These are phyloP conservation scores for Selenicereus undatus DNA, from an alignment of 148 eudicot species.

Conservation along the genomic window DNA sequence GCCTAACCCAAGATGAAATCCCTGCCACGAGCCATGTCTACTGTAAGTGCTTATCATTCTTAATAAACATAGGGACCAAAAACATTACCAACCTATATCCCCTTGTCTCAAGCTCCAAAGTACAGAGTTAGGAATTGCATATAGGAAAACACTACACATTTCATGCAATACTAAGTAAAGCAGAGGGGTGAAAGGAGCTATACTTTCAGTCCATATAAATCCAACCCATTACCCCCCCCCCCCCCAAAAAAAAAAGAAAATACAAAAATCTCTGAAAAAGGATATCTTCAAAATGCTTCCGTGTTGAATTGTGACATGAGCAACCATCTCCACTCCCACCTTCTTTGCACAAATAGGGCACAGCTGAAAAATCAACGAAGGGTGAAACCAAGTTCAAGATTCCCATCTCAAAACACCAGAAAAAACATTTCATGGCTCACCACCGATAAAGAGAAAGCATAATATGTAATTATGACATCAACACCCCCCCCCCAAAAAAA, in stretches of 20 bases:
- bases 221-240: not conserved
- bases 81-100: too few species aligned
- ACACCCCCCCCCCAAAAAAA: not conserved
- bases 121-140: not conserved
- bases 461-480: not conserved
- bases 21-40: too few species aligned
- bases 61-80: too few species aligned
- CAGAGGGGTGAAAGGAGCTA: not conserved
- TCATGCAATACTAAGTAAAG: not conserved
- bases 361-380: constrained; percentile 43
- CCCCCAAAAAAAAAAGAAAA: not conserved
- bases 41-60: too few species aligned
- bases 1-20: too few species aligned
- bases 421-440: not conserved
- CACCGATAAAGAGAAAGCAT: not conserved
- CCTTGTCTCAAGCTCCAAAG: too few species aligned
- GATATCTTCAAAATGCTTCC: constrained; percentile 87
- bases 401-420: not conserved
- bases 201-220: not conserved
- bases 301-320: constrained; percentile 82
- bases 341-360: constrained; percentile 87
- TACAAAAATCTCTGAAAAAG: constrained; percentile 34
- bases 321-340: constrained; percentile 79
- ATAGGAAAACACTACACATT: not conserved
- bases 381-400: not conserved